These are phyloP conservation scores for Auriscalpium microsporum DNA, from an alignment of 768 basidiomycete species.

Conservation along the genomic window DNA sequence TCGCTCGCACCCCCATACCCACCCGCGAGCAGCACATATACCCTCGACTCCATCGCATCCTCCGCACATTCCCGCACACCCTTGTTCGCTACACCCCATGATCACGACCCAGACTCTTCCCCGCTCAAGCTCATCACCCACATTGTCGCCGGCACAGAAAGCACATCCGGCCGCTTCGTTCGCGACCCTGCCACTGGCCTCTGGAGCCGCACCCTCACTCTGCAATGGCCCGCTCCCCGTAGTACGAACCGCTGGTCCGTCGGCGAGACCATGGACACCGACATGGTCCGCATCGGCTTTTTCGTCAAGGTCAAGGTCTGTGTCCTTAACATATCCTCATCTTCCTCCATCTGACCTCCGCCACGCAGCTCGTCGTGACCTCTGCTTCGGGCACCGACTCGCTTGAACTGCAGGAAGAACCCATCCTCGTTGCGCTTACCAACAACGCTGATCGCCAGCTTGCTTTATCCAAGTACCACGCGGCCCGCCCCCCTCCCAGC, in stretches of 20 bases:
- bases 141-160: constrained; percentile 49
- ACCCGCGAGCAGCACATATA: background rate
- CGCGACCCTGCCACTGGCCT: constrained; percentile 45
- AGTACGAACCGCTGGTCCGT: constrained; percentile 69
- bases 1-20: constrained; percentile 13
- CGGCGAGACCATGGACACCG: constrained; percentile 67
- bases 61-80: constrained; percentile 5
- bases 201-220: constrained; percentile 55
- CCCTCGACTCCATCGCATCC: constrained; percentile 3
- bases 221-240: constrained; percentile 66
- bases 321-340: constrained; percentile 14
- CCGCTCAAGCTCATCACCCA: constrained; percentile 37
- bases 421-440: constrained; percentile 58
- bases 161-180: constrained; percentile 30
- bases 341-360: constrained; percentile 29
- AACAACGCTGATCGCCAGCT: constrained; percentile 61
- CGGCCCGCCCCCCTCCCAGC: constrained; percentile 12
- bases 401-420: constrained; percentile 61
- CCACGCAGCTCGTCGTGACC: constrained; percentile 36
- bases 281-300: constrained; percentile 58
- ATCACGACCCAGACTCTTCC: constrained; percentile 6
- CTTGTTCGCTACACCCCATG: constrained; percentile 13
- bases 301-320: constrained; percentile 61
- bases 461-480: constrained; percentile 53
- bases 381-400: constrained; percentile 46